Conservation (phyloP, 2,329 filamentous ascomycete genomes). For the Diplodia sapinea region DNA sequence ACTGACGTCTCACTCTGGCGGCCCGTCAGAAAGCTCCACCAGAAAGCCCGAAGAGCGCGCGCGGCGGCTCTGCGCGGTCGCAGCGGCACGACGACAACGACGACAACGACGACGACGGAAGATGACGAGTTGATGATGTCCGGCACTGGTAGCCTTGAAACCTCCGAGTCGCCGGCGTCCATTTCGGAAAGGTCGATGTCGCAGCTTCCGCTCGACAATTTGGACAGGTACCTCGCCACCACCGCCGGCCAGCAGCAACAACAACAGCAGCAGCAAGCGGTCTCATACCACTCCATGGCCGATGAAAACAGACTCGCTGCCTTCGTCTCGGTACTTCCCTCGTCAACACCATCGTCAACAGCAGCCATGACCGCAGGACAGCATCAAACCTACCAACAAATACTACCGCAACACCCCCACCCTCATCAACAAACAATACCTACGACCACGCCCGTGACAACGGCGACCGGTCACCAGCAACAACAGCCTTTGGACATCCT, state of each 20-base stretch:
- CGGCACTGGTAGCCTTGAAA: background rate
- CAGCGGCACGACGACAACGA: too few species aligned
- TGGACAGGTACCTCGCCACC: background rate
- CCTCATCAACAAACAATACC: background rate
- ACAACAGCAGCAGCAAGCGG: background rate
- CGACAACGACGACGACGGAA: background rate
- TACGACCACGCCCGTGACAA: background rate
- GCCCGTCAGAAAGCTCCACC: conserved; percentile 29
- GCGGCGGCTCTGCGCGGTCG: background rate
- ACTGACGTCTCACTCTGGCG: conserved; percentile 30
- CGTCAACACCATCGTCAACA: background rate
- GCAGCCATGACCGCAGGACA: background rate
- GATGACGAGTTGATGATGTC: background rate
- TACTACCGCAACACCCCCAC: background rate
- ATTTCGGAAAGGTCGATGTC: background rate
- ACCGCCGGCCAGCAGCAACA: background rate
- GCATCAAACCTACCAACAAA: background rate
- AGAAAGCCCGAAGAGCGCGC: conserved; percentile 24
- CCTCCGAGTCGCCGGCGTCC: background rate
- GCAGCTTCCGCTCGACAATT: conserved; percentile 16
- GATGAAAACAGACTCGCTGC: background rate
- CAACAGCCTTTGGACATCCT: conserved; percentile 3
- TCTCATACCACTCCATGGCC: background rate
- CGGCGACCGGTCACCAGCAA: background rate
- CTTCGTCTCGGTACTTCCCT: background rate